A percentile compares a stretch with the other conserved stretches of the same genome.
Evolutionary conservation across 148 eudicot genomes (phyloP).

Genomic region (Silene latifolia): DNA sequence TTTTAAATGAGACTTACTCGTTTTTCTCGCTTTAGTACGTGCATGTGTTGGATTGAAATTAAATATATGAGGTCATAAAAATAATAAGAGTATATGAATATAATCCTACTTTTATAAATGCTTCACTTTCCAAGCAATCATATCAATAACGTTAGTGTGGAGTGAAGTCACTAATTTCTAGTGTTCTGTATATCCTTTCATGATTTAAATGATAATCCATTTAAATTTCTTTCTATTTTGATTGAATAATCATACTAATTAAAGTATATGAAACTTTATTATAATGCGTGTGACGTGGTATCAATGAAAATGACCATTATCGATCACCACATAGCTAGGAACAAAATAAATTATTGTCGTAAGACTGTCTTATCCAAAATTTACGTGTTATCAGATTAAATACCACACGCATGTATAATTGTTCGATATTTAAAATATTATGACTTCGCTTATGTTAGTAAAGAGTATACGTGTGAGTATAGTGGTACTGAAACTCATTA

Average conservation of each 20-base stretch:
- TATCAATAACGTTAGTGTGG: conserved; percentile 9
- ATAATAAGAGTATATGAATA: background rate
- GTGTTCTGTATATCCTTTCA: too few species aligned
- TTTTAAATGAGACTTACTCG: too few species aligned
- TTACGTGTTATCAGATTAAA: too few species aligned
- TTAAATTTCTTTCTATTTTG: background rate
- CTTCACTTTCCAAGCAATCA: conserved; percentile 3
- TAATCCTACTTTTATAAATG: background rate
- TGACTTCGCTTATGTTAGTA: too few species aligned
- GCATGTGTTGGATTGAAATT: background rate
- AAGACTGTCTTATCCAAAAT: background rate
- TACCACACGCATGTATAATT: too few species aligned
- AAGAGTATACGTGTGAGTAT: too few species aligned
- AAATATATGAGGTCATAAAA: conserved; percentile 23
- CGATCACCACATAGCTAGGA: background rate
- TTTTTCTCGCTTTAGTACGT: background rate
- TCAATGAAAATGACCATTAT: conserved; percentile 16
- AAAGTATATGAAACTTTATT: conserved; percentile 1
- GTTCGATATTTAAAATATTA: too few species aligned
- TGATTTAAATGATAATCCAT: background rate
- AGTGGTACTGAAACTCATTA: too few species aligned
- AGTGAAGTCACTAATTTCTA: conserved; percentile 21
- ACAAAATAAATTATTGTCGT: background rate
- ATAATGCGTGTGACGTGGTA: conserved; percentile 22
- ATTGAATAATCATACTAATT: background rate